Evolutionary conservation across 345 rosid genomes (phyloP), one percentile per base, ranked within the genome.

Genomic region (Citrus glauca): DNA sequence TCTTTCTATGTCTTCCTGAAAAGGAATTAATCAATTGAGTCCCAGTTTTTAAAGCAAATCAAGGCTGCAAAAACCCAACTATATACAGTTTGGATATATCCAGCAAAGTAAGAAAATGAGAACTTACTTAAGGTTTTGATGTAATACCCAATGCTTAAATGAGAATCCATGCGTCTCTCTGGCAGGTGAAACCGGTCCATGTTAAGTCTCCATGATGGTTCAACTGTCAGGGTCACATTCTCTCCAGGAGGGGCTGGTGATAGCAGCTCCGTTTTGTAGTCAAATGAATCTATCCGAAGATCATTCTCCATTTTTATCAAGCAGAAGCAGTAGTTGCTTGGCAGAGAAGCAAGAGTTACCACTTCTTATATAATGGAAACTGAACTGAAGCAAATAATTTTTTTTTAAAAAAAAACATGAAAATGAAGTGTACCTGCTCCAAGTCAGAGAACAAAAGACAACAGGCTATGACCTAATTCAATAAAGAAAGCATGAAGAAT

Each of bases 131-230:
- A n/a, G 19, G 69, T 64, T 45, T 56, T 73, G 5, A 81, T 14
- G 16, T 69, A 45, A 37, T 69, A 50, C 19, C 69, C 72, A n/a
- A 81, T 30, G 33, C 86, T 73, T 7, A 66, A 71, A 75, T 53
- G 71, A 28, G 85, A 71, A 32, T 75, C 80, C 40, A 22, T 7
- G 9, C 37, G 83, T 45, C 67, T 81, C 32, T 86, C 78, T 5
- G 90, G 88, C 62, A 88, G 32, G 8, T 74, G 79, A 62, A 84
- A 77, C 40, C 76, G 64, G 68, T 89, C 88, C 77, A 88, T 79
- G 64, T 74, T 84, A 59, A 88, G 84, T 24, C 85, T 70, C 92
- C 92, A 89, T 0, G 90, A 85, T 0, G 88, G 87, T 30, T 75
- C 80, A 11, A 76, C 57, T 13, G 76, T 24, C 63, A 28, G 68